phyloP scores from a whole-genome alignment of 2,329 filamentous ascomycete species.

The Aspergillus bombycis region DNA sequence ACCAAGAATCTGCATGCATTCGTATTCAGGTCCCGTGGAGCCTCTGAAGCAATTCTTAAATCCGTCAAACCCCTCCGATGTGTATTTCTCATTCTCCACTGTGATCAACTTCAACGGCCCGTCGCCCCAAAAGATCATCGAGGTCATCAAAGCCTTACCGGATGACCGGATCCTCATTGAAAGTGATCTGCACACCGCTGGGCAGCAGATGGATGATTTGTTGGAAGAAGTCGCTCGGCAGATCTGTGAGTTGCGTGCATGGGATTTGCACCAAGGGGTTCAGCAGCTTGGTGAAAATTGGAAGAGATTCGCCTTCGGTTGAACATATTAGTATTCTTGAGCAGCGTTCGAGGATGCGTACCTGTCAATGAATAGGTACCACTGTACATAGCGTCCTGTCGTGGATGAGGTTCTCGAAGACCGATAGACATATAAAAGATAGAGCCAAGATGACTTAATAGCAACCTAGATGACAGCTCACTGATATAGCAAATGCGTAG shows the following conservation, averaged over 20 bases:
- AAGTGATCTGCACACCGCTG: slow-evolving; percentile 85
- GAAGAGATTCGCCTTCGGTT: slow-evolving; percentile 72
- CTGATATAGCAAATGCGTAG: not conserved
- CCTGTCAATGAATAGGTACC: too few relatives aligned
- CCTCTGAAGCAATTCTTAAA: slow-evolving; percentile 77
- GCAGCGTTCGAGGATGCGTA: not conserved
- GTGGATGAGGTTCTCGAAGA: not conserved
- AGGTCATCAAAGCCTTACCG: slow-evolving; percentile 72
- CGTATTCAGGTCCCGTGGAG: slow-evolving; percentile 79
- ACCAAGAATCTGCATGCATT: slow-evolving; percentile 89
- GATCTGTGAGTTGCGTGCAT: slow-evolving; percentile 77
- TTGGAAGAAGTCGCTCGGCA: slow-evolving; percentile 76
- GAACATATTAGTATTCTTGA: not conserved
- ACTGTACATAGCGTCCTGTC: not conserved
- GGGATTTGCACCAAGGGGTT: slow-evolving; percentile 74
- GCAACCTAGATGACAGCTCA: not conserved
- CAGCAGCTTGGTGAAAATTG: slow-evolving; percentile 73
- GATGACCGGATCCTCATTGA: slow-evolving; percentile 81
- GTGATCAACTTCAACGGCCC: slow-evolving; percentile 74
- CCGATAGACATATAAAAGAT: not conserved
- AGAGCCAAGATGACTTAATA: not conserved
- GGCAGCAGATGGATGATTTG: slow-evolving; percentile 74
- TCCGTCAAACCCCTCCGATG: slow-evolving; percentile 69
- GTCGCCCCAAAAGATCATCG: slow-evolving; percentile 59
- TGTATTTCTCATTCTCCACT: slow-evolving; percentile 88